A percentile compares a stretch with the other conserved stretches of the same genome.
phyloP scores from a whole-genome alignment of 768 basidiomycete genomes.

The Lentinula sp. region DNA sequence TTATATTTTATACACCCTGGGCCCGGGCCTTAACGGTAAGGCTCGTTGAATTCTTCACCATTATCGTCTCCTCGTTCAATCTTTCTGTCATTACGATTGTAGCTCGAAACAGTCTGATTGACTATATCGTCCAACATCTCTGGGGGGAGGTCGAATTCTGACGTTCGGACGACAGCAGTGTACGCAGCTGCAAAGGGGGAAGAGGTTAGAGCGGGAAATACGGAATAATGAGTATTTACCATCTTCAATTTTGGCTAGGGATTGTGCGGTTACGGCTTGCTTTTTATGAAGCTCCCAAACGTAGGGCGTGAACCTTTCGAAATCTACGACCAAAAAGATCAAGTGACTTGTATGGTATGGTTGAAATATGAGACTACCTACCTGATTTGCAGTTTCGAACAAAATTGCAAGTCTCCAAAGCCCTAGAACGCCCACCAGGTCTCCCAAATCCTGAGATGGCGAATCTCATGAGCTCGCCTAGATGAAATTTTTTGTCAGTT shows the following conservation, averaged over 20 bases:
- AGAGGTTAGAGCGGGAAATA: background rate
- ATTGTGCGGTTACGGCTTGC: conserved; percentile 77
- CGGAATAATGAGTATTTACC: conserved; percentile 39
- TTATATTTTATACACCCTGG: too few species aligned
- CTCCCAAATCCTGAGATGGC: conserved; percentile 79
- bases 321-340: conserved; percentile 38
- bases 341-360: background rate
- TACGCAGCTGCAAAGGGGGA: conserved; percentile 49
- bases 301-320: conserved; percentile 69
- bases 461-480: conserved; percentile 77
- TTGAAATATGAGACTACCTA: conserved; percentile 16
- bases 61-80: background rate
- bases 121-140: conserved; percentile 70
- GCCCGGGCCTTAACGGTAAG: background rate
- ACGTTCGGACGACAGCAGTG: conserved; percentile 63
- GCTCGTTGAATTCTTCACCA: background rate
- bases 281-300: conserved; percentile 79
- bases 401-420: conserved; percentile 59
- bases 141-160: conserved; percentile 65
- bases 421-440: conserved; percentile 58
- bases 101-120: conserved; percentile 36
- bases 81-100: background rate
- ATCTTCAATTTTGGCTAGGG: conserved; percentile 92
- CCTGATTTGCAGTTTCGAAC: conserved; percentile 73
- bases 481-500: background rate